These are phyloP conservation scores for Aspergillus sparsus DNA, from an alignment of 495 filamentous ascomycete genomes.

Conservation along the genomic window DNA sequence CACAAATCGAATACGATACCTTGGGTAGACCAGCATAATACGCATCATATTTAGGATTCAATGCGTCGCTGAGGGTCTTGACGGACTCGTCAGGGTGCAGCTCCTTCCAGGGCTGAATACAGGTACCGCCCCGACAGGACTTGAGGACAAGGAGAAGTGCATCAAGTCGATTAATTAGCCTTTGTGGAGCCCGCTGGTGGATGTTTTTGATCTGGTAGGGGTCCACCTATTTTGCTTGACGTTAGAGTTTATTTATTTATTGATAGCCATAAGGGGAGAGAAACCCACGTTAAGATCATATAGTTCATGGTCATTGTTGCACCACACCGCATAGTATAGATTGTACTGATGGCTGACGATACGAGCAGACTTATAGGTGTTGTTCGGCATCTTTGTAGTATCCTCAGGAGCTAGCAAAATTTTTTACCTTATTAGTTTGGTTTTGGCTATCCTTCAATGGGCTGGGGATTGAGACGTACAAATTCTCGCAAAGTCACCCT, in stretches of 20 bases:
- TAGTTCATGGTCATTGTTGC: slow-evolving; percentile 63
- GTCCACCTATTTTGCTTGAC: slow-evolving; percentile 45
- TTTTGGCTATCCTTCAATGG: background rate
- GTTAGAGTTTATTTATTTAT: slow-evolving; percentile 5
- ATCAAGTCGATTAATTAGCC: slow-evolving; percentile 56
- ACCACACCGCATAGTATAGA: slow-evolving; percentile 68
- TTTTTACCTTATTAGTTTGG: background rate
- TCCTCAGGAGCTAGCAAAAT: slow-evolving; percentile 26
- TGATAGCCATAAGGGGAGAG: background rate
- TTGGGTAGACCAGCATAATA: slow-evolving; percentile 25
- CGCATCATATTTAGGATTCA: slow-evolving; percentile 16
- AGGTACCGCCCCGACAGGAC: slow-evolving; percentile 59
- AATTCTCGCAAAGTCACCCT: slow-evolving; percentile 44
- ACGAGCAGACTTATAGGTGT: slow-evolving; percentile 66
- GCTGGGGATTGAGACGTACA: slow-evolving; percentile 25
- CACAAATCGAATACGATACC: slow-evolving; percentile 54
- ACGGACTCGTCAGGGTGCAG: slow-evolving; percentile 49
- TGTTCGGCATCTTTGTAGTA: slow-evolving; percentile 42
- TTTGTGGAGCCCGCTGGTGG: slow-evolving; percentile 42
- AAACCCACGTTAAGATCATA: slow-evolving; percentile 57
- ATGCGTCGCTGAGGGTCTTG: slow-evolving; percentile 9
- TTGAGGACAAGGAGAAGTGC: slow-evolving; percentile 64
- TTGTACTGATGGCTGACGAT: slow-evolving; percentile 56
- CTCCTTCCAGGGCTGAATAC: slow-evolving; percentile 58
- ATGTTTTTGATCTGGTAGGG: slow-evolving; percentile 63